Evolutionary conservation across 768 basidiomycete species (phyloP), one percentile per base, ranked within the genome.

Genomic region (Termitomyces sp.): DNA sequence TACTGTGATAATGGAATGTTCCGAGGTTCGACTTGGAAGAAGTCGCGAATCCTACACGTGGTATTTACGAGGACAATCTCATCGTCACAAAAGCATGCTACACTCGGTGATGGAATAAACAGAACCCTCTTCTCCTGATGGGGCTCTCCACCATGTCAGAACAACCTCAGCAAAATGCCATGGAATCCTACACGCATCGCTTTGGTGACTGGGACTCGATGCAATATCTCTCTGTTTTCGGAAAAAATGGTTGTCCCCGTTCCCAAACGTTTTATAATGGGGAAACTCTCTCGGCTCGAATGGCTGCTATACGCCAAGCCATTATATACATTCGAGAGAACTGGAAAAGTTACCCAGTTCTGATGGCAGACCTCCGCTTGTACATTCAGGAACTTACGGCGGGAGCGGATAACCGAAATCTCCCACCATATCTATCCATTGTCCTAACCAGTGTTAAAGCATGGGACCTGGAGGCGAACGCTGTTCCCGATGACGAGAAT

Each of bases 211-310:
- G 60, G 60, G 53, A 55, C 36, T 61, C 60, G 0, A 57, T 61
- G 56, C 56, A 58, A 37, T 55, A 57, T 32, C 56, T 61, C 48
- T 49, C 53, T 41, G 43, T 50, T 41, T 55, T 61, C 26, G 60
- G 60, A 10, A 54, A 50, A 27, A 47, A 61, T 36, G 48, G 47
- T 22, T 22, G 48, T 24, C 49, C 56, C 6, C 56, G 52, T 16
- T 43, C 60, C n/a, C 60, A 61, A n/a, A 58, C 60, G 13, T 62
- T 62, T 32, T 59, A 62, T 32, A 56, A 56, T n/a, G 61, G 58
- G 14, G 54, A 53, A 12, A 56, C 39, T 26, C 53, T 62, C 8
- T 50, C 57, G 7, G 41, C 57, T 16, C 54, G 57, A 12, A 62
- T 62, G 55, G n/a, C 29, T 31, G 46, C 55, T 39, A 20, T 62